Conservation (phyloP, 2,329 filamentous ascomycete species). For the Fusarium equiseti region DNA sequence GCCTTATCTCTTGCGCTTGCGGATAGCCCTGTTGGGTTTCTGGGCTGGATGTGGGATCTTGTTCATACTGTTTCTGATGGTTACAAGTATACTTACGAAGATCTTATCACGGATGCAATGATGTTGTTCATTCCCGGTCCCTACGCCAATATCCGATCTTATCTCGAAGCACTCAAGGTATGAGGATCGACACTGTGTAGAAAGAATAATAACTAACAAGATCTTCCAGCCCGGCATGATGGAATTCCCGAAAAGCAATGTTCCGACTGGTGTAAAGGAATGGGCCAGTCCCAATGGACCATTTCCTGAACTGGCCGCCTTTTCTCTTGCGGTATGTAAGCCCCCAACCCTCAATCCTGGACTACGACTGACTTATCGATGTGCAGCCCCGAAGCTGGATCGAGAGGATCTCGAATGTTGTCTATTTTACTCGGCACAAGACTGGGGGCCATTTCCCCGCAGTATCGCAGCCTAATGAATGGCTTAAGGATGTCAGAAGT, state of each 20-base stretch:
- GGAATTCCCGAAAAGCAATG: not conserved
- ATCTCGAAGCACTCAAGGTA: constrained; percentile 7
- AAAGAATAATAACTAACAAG: not conserved
- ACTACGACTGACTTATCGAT: not conserved
- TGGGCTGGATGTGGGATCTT: constrained; percentile 25
- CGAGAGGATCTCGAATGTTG: not conserved
- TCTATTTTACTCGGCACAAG: not conserved
- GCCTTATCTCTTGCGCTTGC: constrained; percentile 3
- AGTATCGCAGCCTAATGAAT: not conserved
- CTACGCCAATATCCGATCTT: constrained; percentile 11
- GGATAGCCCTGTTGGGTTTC: constrained; percentile 25
- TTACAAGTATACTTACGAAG: constrained; percentile 15
- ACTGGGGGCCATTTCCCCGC: constrained; percentile 2
- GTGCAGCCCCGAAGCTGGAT: constrained; percentile 3
- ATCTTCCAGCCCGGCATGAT: not conserved
- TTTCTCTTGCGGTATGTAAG: not conserved
- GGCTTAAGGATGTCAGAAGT: not conserved
- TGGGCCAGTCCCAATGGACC: not conserved
- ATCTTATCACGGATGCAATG: constrained; percentile 26
- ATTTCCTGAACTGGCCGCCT: not conserved
- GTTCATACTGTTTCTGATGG: constrained; percentile 16
- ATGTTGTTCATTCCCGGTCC: constrained; percentile 34
- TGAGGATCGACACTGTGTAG: no score
- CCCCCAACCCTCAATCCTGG: accelerated
- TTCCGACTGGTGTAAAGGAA: not conserved